A percentile compares a stretch with the other conserved stretches of the same genome.
phyloP scores from a whole-genome alignment of 2,329 filamentous ascomycete genomes.

The Lachnellula hyalina region DNA sequence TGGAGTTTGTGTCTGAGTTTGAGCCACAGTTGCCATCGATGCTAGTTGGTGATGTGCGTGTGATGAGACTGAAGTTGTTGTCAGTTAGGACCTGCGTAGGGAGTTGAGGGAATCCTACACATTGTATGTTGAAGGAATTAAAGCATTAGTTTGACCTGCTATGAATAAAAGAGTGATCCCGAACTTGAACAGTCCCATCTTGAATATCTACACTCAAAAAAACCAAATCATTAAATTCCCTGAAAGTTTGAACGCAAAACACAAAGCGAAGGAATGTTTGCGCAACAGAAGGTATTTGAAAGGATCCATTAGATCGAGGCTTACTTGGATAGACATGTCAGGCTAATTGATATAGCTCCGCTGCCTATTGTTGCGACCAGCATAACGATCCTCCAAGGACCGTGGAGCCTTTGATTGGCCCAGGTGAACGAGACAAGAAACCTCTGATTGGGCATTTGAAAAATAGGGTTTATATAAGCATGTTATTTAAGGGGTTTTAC shows the following conservation, averaged over 20 bases:
- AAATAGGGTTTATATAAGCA: background rate
- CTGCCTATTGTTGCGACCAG: no score
- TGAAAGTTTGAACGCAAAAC: background rate
- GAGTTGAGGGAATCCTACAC: background rate
- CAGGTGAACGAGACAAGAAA: background rate
- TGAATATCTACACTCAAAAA: background rate
- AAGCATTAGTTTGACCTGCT: background rate
- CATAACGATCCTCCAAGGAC: no score
- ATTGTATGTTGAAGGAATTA: background rate
- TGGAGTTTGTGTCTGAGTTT: background rate
- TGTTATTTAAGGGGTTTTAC: background rate
- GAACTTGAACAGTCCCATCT: background rate
- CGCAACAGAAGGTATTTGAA: no score
- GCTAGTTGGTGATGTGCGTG: background rate
- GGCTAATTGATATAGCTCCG: no score
- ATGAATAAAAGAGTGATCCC: background rate
- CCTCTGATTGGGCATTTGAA: background rate
- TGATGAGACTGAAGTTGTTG: background rate
- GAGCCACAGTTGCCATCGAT: background rate
- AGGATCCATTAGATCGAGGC: background rate
- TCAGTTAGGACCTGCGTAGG: background rate
- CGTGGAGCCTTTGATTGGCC: background rate
- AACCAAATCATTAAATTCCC: background rate
- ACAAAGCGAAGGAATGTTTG: background rate
- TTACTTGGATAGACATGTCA: background rate